Evolutionary conservation across 2,329 filamentous ascomycete species (phyloP), one percentile per base, ranked within the genome.

Genomic region (Nemania sp.): DNA sequence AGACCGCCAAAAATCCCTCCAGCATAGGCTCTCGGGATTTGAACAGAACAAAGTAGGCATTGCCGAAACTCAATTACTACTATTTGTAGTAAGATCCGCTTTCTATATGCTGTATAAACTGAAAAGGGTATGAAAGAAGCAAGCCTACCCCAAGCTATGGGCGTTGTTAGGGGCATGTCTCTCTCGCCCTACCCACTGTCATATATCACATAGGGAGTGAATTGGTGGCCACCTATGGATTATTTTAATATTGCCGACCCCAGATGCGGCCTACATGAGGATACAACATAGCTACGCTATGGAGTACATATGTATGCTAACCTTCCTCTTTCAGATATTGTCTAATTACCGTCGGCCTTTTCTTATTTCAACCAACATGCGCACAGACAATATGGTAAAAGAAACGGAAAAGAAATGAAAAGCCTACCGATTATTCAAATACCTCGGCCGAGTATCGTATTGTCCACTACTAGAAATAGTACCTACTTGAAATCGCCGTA

Each of bases 121-220:
- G 45, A 29, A 20, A 64, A 47, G 24, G 38, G 43, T 43, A 53
- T 26, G n/a, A 43, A 51, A 45, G 45, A 47, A 27, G 22, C 29
- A 51, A n/a, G 29, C 2, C 41, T 45, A 45, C 41, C 24, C 51
- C 43, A 5, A 41, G 7, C 29, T 41, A 41, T 55, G 63, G 29
- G 22, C 26, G 15, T 26, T 38, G 22, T 20, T 35, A 38, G 64
- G 32, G 43, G 49, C 54, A 32, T 13, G 27, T 63, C 45, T 20
- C 58, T 51, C 57, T 70, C 55, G 60, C 62, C 57, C 66, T 68
- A 70, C 62, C 64, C 65, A 66, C 51, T 64, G 38, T 57, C 20
- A 35, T 63, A 54, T 51, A 59, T 38, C 18, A 32, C 13, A 26
- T 49, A 41, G 35, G 35, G 22, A 41, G 32, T n/a, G 11, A 32